Evolutionary conservation across 2,329 filamentous ascomycete species (phyloP).

Genomic region (Didymella pomorum): DNA sequence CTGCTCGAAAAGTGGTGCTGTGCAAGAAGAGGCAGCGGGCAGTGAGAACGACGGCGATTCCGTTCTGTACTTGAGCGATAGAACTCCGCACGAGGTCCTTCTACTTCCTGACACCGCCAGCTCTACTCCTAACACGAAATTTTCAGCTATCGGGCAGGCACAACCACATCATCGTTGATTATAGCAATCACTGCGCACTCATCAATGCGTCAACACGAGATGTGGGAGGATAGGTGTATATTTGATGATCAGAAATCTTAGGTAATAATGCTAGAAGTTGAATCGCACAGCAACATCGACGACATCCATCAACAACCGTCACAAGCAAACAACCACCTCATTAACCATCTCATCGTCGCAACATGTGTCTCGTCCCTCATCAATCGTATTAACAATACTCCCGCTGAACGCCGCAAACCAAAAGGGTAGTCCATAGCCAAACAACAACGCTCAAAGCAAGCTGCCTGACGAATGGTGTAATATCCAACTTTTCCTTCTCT

Average conservation of each 20-base stretch:
- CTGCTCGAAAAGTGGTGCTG: background rate
- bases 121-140: too few relatives aligned
- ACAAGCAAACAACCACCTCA: constrained; percentile 5
- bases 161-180: background rate
- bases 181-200: too few relatives aligned
- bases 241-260: constrained; percentile 8
- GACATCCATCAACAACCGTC: background rate
- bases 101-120: background rate
- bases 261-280: constrained; percentile 13
- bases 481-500: constrained; percentile 16
- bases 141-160: background rate
- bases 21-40: background rate
- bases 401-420: background rate
- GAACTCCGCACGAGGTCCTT: background rate
- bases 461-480: constrained; percentile 8
- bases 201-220: background rate
- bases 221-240: background rate
- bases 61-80: background rate
- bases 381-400: background rate
- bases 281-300: constrained; percentile 2
- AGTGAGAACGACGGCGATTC: background rate
- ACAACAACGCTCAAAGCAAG: constrained; percentile 4
- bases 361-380: constrained; percentile 4
- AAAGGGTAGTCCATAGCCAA: constrained; percentile 10
- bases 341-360: constrained; percentile 12